Base-by-base conservation (phyloP, 2,329 filamentous ascomycete species). In the Fusarium neocosmosporiellum region DNA sequence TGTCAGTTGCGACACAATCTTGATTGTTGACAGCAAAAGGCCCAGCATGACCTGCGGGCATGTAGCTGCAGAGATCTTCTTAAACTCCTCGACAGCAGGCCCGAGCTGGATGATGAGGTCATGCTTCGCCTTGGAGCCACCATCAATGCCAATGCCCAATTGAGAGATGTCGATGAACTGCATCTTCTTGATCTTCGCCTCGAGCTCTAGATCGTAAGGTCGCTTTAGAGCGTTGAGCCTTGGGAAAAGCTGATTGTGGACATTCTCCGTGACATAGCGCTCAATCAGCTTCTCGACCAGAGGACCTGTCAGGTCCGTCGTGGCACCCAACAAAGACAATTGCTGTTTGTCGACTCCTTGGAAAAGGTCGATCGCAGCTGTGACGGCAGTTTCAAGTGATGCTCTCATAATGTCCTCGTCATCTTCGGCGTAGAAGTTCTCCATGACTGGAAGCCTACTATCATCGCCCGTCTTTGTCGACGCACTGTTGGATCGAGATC, bases 321-420 rank as follows among this genome's bases (percentile, higher is more conserved):
- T 98, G 6, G 95, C 94, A 20, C 95, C 96, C 6, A 99, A 87
- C 37, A 97, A 87, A 4, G 96, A 98, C 31, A 99, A 86, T 78
- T 98, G 96, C 77, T 97, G 94, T 81, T 98, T 98, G 80, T 99
- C 96, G 7, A 99, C 96, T 67, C 92, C 91, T 78, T 98, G 96
- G 75, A 99, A 99, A 1, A 98, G 87, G 78, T 99, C 96, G 74
- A 99, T 98, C 0, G 95, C 96, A 11, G 93, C 90, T 11, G 94
- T 98, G 13, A 99, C 94, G 2, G 96, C 95, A 2, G 94, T 97
- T 82, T 99, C 96, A 16, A 98, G 85, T 18, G 95, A 94, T 24
- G 91, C 91, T 64, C 96, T 89, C 92, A 99, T 96, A 33, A 94
- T 88, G 74, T 97, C 93, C 80, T 98, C 96, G 74, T 98, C 95